Evolutionary conservation across 345 rosid genomes (phyloP), one percentile per base, ranked within the genome.

Genomic region (Salix dunnii): DNA sequence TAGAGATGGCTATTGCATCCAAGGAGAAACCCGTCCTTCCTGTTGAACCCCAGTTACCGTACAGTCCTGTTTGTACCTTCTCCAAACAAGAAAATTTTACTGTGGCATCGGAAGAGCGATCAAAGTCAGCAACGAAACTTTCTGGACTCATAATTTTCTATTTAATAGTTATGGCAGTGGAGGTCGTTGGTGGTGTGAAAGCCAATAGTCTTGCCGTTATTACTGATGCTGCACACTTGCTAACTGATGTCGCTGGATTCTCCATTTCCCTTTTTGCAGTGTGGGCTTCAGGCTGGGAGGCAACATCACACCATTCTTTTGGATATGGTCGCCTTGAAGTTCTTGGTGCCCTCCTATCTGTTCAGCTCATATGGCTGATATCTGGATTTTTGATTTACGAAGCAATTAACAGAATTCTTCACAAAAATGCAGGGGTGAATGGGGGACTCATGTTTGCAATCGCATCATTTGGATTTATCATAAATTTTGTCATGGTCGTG

Each of bases 221-320:
- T 62, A 85, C 97, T 0, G 97, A 94, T 81, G 97, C 98, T 70
- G 96, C 91, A 0, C 98, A 91, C 86, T 78, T 92, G 89, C 80
- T 91, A 8, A 83, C 90, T 0, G 98, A 94, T 81, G 83, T 91
- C 21, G 90, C 87, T 16, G 97, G 97, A 71, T 83, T 91, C 38
- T 84, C 82, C 33, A 85, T 94, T 58, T 87, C 98, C 38, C 89
- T 94, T 67, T 82, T 92, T 21, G 81, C 94, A 0, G 86, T 91
- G 53, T 86, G 92, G 87, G 92, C 91, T n/a, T 92, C 98, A 3
- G 89, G 91, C 67, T 91, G 98, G 98, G 83, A 87, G 74, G 88
- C 98, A 25, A 91, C 91, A 28, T 63, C 85, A 2, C 78, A 76
- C 68, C 88, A 86, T 75, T 87, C 98, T 1, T 94, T 89, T 4